These are phyloP conservation scores for Kokia cookei DNA, from an alignment of 441 rosid genomes.

Conservation along the genomic window DNA sequence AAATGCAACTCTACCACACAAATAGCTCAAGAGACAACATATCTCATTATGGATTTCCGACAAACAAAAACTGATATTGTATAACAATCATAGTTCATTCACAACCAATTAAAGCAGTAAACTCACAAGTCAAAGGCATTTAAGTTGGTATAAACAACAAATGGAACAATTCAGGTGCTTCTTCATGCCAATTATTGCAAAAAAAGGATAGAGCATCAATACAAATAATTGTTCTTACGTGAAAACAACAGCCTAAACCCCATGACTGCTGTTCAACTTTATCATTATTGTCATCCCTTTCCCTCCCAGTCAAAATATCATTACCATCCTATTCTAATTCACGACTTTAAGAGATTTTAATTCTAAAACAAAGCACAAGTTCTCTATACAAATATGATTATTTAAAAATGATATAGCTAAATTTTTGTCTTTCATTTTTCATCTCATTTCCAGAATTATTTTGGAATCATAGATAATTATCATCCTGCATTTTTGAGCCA, in stretches of 20 bases:
- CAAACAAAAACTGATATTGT: neutral
- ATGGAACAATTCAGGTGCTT: neutral
- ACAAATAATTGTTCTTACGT: neutral
- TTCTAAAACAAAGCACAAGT: neutral
- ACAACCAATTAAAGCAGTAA: neutral
- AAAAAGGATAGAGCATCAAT: neutral
- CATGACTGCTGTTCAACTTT: neutral
- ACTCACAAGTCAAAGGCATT: neutral
- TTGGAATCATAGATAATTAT: neutral
- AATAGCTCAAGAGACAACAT: neutral
- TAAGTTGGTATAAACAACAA: neutral
- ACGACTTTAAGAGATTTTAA: neutral
- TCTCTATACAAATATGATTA: neutral
- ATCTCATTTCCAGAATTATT: neutral
- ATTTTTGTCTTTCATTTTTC: neutral
- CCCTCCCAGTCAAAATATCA: neutral
- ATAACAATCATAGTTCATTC: neutral
- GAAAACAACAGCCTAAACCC: neutral
- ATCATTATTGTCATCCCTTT: neutral
- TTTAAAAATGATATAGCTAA: neutral
- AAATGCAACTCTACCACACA: neutral
- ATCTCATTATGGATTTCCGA: neutral
- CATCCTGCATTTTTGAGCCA: neutral
- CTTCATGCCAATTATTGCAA: neutral
- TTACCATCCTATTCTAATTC: neutral